Conservation (phyloP, 2,329 filamentous ascomycete genomes). For the Colletotrichum camelliae region DNA sequence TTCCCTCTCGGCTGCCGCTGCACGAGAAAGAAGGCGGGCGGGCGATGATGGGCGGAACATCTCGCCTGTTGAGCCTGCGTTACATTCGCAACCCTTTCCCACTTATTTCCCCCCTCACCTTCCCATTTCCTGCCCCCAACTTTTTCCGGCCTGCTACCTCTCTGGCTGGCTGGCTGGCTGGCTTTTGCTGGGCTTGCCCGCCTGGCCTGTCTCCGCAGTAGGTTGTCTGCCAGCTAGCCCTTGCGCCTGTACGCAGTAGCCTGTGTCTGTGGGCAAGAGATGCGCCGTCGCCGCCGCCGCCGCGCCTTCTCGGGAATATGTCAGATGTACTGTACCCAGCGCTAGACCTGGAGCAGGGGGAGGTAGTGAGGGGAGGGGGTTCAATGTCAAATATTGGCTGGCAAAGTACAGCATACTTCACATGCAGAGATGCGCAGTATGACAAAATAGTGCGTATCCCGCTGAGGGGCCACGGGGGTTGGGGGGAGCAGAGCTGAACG, state of each 20-base stretch:
- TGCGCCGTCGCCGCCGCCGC: slow-evolving; percentile 7
- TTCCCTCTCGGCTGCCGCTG: not conserved
- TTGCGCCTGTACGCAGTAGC: not conserved
- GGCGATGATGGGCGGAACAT: slow-evolving; percentile 5
- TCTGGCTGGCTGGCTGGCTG: not conserved
- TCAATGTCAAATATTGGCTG: not conserved
- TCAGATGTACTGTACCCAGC: slow-evolving; percentile 16
- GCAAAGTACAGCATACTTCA: not conserved
- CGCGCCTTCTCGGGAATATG: slow-evolving; percentile 13
- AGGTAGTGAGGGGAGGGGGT: not conserved
- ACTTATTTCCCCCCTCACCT: not conserved
- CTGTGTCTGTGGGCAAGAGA: slow-evolving; percentile 14
- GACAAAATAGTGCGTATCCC: slow-evolving; percentile 11
- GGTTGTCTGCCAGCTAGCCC: not conserved
- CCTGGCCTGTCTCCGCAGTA: not conserved
- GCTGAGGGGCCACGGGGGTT: not conserved
- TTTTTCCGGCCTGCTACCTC: not conserved
- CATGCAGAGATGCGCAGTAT: slow-evolving; percentile 13
- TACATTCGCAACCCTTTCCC: slow-evolving; percentile 19
- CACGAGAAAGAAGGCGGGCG: not conserved
- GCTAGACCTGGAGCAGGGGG: not conserved
- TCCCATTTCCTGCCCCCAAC: slow-evolving; percentile 3
- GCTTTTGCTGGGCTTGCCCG: not conserved
- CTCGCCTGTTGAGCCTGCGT: slow-evolving; percentile 19
- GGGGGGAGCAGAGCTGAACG: not conserved